Base-by-base conservation (phyloP, 345 rosid genomes). In the Durio zibethinus region DNA sequence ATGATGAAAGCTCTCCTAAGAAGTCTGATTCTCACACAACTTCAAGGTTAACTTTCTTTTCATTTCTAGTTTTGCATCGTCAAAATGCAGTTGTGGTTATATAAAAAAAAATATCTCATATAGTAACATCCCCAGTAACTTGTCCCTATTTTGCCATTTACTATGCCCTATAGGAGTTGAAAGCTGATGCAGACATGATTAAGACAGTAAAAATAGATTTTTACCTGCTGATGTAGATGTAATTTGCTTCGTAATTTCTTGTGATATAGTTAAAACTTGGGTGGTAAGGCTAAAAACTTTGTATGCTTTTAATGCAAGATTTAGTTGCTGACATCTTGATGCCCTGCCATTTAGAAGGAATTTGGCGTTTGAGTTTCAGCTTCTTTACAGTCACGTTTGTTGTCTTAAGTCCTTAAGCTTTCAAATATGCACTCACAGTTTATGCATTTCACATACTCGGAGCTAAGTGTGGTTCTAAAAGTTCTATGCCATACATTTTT, bases 21-120 rank as follows among this genome's bases (percentile, higher is more conserved):
- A 89, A 92, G 73, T 77, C 80, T 81, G 85, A 74, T 79, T 75
- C 85, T 60, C 88, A 65, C 79, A 84, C 84, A 78, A 76, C 87
- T 83, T 87, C 97, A 53, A 90, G 98, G 99, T 96, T 82, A 72
- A 79, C 52, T 78, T 48, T 73, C 54, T 48, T 74, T 72, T 38
- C 23, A 15, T 52, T 35, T 29, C 7, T 33, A 59, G 27, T 56
- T 61, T 52, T 69, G 20, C 1, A 53, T 47, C 27, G 23, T 47
- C 21, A 48, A 69, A 69, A 69, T 27, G 40, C 40, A 69, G 47
- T 29, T 10, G 0, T 71, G 10, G 4, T 50, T 71, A 35, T 10
- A 62, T 16, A 35, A 20, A 36, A 18, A 20, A 18, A 36, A 36
- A 36, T 6, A 7, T 47, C 59, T 29, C 29, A 50, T 29, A 40